Evolutionary conservation across 805 yeast species (phyloP).

Genomic region (Phaffomyces antillensis): DNA sequence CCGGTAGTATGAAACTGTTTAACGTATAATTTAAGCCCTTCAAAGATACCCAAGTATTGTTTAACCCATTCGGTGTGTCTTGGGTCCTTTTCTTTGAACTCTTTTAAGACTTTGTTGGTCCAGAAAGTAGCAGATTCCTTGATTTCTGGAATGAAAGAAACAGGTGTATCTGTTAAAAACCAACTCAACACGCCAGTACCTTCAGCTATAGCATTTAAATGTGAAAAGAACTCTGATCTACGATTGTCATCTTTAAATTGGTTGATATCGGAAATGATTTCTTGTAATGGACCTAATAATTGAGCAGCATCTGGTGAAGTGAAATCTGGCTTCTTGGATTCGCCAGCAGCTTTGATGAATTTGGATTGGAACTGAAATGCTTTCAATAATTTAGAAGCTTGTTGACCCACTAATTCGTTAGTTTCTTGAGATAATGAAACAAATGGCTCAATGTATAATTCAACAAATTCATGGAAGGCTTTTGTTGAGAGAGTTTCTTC

Average conservation of each 20-base stretch:
- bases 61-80: constrained; percentile 80
- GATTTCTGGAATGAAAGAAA: constrained; percentile 69
- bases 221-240: constrained; percentile 54
- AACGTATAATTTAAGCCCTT: constrained; percentile 62
- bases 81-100: constrained; percentile 63
- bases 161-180: constrained; percentile 74
- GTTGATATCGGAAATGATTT: constrained; percentile 47
- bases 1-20: constrained; percentile 80
- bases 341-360: constrained; percentile 52
- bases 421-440: constrained; percentile 43
- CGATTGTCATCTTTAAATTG: constrained; percentile 72
- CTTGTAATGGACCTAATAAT: constrained; percentile 64
- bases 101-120: constrained; percentile 86
- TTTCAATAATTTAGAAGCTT: constrained; percentile 38
- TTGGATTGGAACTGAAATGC: constrained; percentile 54
- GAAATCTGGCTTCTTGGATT: constrained; percentile 58
- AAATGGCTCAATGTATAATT: constrained; percentile 51
- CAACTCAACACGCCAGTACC: constrained; percentile 90
- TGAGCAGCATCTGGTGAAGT: constrained; percentile 46
- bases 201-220: constrained; percentile 78
- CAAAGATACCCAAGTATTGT: constrained; percentile 53
- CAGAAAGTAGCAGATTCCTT: constrained; percentile 92
- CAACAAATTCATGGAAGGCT: constrained; percentile 50
- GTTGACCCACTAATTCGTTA: constrained; percentile 51
- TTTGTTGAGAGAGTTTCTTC: constrained; percentile 31